These are phyloP conservation scores for Trichoderma guizhouense DNA, from an alignment of 2,329 filamentous ascomycete genomes.

Conservation along the genomic window DNA sequence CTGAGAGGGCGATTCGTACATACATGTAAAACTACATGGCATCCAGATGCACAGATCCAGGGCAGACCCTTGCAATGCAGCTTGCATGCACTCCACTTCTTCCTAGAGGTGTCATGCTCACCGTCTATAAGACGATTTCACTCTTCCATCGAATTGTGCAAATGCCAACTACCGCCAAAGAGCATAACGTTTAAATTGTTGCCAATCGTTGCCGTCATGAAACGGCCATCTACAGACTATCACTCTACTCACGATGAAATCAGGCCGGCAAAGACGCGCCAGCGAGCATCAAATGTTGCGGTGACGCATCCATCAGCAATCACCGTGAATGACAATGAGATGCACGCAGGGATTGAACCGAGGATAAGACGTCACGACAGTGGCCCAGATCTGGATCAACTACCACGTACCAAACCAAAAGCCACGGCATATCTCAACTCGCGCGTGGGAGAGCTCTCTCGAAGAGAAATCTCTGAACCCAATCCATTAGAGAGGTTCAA, in stretches of 20 bases:
- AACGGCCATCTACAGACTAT: neutral
- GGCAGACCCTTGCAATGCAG: neutral
- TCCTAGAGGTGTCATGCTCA: neutral
- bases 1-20: neutral
- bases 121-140: neutral
- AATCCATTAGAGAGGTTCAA: neutral
- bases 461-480: neutral
- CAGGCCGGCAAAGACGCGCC: neutral
- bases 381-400: neutral
- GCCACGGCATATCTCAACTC: neutral
- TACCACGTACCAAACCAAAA: neutral
- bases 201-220: neutral
- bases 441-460: neutral
- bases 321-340: neutral
- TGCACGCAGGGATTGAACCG: neutral
- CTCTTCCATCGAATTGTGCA: neutral
- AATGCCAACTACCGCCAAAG: neutral
- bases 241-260: neutral
- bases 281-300: neutral
- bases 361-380: neutral
- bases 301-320: neutral
- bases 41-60: neutral
- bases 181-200: neutral
- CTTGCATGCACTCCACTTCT: neutral
- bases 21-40: neutral